Evolutionary conservation across 2,329 filamentous ascomycete genomes (phyloP), one percentile per base, ranked within the genome.

Genomic region (Fusarium algeriense): DNA sequence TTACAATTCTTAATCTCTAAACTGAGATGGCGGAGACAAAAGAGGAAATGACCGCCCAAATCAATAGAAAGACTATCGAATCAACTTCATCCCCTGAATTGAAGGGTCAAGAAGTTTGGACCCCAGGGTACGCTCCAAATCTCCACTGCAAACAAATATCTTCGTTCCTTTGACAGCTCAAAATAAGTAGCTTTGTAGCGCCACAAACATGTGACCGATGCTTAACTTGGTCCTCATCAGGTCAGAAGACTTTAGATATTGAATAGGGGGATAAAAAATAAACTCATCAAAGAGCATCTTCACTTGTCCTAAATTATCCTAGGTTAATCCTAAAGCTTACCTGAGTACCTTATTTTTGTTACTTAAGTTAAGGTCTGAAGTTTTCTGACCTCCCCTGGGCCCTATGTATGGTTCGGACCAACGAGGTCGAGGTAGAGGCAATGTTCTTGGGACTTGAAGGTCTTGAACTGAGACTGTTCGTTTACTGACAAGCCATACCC

Each of bases 401-500:
- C 20, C 30, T 8, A 30, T 30, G 6, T 41, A 19, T 49, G 26
- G 34, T 32, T 19, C 13, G 12, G 38, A 10, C 20, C 17, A 26
- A 34, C 38, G 54, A 49, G 38, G 49, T 23, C 37, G 37, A 46
- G 37, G 26, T 19, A 49, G 9, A 55, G 15, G 15, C 32, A 17
- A n/a, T 30, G 15, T 43, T 12, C 32, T n/a, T 19, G 26, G n/a
- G 63, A 44, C 55, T 35, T 26, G 26, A 32, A 41, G 14, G 44
- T 41, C 44, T 28, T 26, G 20, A 50, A 65, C 37, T 65, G 60
- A 55, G 43, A 50, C 58, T 50, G 23, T 46, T 32, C 34, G 12
- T 34, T 23, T 14, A 12, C 26, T 38, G 32, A 60, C 40, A 60
- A 41, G 52, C 56, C 7, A 63, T 67, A 67, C 64, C 64, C 64